phyloP scores from a whole-genome alignment of 148 eudicot genomes.

The Cornus controversa region DNA sequence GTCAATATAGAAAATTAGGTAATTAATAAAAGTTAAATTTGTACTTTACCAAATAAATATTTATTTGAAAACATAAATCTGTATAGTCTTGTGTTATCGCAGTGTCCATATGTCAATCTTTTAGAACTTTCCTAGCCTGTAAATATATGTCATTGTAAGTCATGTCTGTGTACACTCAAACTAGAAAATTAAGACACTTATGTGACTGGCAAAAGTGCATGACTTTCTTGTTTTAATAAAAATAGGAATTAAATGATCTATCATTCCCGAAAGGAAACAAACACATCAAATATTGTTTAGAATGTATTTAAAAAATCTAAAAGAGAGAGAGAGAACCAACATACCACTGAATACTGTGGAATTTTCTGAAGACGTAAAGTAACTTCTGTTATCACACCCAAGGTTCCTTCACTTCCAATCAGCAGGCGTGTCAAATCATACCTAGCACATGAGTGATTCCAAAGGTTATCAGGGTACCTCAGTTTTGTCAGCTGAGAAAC shows the following conservation, averaged over 20 bases:
- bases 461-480: background rate
- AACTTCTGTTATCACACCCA: slow-evolving; percentile 95
- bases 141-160: background rate
- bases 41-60: too few species aligned
- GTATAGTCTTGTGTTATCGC: too few species aligned
- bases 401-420: slow-evolving; percentile 99
- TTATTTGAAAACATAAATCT: too few species aligned
- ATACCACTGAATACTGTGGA: slow-evolving; percentile 85
- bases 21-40: too few species aligned
- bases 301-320: background rate
- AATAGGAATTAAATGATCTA: background rate
- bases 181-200: background rate
- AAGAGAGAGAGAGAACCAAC: background rate
- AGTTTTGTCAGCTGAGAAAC: background rate
- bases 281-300: background rate
- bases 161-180: background rate
- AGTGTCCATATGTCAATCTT: too few species aligned
- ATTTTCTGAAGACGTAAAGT: slow-evolving; percentile 93
- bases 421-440: slow-evolving; percentile 87
- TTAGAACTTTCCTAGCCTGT: too few species aligned
- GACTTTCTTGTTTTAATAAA: background rate
- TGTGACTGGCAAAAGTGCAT: background rate
- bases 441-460: slow-evolving; percentile 32
- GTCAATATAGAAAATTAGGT: too few species aligned
- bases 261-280: background rate